These are phyloP conservation scores for Auxenochlorella protothecoides DNA, from an alignment of 139 green algal genomes.

Conservation along the genomic window DNA sequence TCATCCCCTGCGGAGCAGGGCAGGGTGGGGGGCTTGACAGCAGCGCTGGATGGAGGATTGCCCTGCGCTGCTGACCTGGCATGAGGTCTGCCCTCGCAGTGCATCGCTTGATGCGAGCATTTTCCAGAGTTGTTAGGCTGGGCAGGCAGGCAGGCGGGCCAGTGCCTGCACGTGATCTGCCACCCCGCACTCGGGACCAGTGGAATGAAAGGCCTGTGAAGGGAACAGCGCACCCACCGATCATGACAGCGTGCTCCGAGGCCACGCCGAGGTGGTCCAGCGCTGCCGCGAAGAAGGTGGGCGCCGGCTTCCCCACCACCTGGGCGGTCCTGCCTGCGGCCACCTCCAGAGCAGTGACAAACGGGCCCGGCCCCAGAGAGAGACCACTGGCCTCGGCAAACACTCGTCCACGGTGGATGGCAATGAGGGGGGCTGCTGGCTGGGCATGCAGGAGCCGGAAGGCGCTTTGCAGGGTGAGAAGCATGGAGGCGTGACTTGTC, in stretches of 20 bases:
- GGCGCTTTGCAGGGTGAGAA: not conserved
- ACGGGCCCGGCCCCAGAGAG: constrained; percentile 25
- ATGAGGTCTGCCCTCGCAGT: too few relatives aligned
- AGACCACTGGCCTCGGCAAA: constrained; percentile 25
- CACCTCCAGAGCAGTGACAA: constrained; percentile 20
- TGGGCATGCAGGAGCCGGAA: constrained; percentile 24
- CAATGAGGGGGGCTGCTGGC: constrained; percentile 14
- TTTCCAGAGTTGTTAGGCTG: too few relatives aligned
- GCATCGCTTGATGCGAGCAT: too few relatives aligned
- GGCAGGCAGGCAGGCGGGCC: too few relatives aligned
- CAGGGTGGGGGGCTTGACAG: not conserved
- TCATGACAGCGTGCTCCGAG: constrained; percentile 10
- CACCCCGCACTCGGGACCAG: too few relatives aligned
- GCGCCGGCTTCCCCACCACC: constrained; percentile 33
- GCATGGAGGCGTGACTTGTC: not conserved
- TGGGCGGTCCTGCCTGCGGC: constrained; percentile 3
- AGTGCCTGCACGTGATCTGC: too few relatives aligned
- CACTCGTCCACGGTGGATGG: constrained; percentile 18
- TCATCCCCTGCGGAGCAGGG: constrained; percentile 23
- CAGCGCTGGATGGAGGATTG: too few relatives aligned
- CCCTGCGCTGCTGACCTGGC: too few relatives aligned
- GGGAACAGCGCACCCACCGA: constrained; percentile 1
- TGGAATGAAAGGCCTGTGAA: too few relatives aligned
- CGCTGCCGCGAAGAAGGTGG: constrained; percentile 26
- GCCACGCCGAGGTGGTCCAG: constrained; percentile 9